These are phyloP conservation scores for Fomitopsis palustris DNA, from an alignment of 1,284 basidiomycete species.

Conservation along the genomic window DNA sequence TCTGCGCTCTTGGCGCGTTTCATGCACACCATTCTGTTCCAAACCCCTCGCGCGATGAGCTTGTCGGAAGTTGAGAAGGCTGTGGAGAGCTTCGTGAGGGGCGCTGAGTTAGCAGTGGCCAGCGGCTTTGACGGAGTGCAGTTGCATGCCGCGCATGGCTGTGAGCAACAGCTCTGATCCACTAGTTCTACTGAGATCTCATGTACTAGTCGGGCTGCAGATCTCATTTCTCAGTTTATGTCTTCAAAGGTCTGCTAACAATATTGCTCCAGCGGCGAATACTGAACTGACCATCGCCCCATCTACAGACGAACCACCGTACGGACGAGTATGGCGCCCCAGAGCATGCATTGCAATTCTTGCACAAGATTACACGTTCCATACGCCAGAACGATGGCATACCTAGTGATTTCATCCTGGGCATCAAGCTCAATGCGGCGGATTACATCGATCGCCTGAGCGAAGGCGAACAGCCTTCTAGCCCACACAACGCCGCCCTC, in stretches of 20 bases:
- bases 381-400: constrained; percentile 52
- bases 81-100: constrained; percentile 66
- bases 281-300: background rate
- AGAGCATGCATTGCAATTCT: constrained; percentile 52
- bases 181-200: background rate
- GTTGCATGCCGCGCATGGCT: constrained; percentile 88
- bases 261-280: background rate
- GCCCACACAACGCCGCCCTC: constrained; percentile 39
- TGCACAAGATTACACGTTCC: constrained; percentile 59
- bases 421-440: constrained; percentile 85
- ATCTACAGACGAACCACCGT: constrained; percentile 63
- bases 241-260: constrained; percentile 61
- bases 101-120: constrained; percentile 61
- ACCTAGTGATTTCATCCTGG: constrained; percentile 65
- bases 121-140: constrained; percentile 90
- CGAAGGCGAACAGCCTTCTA: constrained; percentile 30
- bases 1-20: constrained; percentile 31
- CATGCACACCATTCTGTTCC: constrained; percentile 56
- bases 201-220: constrained; percentile 33
- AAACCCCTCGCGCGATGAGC: constrained; percentile 61
- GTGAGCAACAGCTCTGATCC: constrained; percentile 39
- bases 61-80: constrained; percentile 58
- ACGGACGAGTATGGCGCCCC: constrained; percentile 56
- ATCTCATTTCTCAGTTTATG: constrained; percentile 84
- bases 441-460: constrained; percentile 59